Base-by-base conservation (phyloP, 2,329 filamentous ascomycete species). In the Monilinia laxa region DNA sequence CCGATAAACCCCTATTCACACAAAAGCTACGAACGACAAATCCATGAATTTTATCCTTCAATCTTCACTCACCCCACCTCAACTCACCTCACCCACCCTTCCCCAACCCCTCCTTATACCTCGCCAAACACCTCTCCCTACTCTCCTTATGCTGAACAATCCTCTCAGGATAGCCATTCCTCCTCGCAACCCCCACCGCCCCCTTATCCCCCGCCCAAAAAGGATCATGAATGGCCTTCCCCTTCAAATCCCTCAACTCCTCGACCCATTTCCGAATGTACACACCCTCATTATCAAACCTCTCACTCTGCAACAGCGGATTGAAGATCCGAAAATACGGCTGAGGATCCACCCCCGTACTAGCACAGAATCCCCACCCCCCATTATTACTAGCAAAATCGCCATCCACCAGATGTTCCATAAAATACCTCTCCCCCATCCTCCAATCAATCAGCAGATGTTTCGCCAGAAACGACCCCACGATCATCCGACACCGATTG, bases 311-410 rank as follows among this genome's bases (percentile, higher is more conserved):
- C 23, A 91, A 79, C 55, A 92, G 76, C 0, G 93, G 93, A 73
- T 96, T 97, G 79, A 97, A 97, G 62, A 97, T 90, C 9, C 92
- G 84, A 70, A 97, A 97, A 76, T 96, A 97, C 0, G 93, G 92
- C 77, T 96, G 91, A 1, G 92, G 90, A 76, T 96, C 92, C 9
- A 93, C 90, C 1, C 91, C 90, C 0, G 88, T 88, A 23, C 83
- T 86, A 5, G 89, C 87, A 93, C 69, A 68, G 57, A 76, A 77
- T 5, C 75, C 75, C 76, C 76, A 77, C 1, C 75, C 75, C 1
- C 75, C 76, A 53, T 77, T 77, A 28, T 77, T 77, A 1, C 70
- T 73, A 1, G 76, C 76, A 66, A 77, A 76, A 57, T 77, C 76
- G 0, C 75, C 76, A 54, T 77, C 76, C 16, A 77, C 73, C 2